Percentiles rank a stretch among this genome's conserved stretches.
These are phyloP conservation scores for Colletotrichum euphorbiae DNA, from an alignment of 2,329 filamentous ascomycete species.

Conservation along the genomic window DNA sequence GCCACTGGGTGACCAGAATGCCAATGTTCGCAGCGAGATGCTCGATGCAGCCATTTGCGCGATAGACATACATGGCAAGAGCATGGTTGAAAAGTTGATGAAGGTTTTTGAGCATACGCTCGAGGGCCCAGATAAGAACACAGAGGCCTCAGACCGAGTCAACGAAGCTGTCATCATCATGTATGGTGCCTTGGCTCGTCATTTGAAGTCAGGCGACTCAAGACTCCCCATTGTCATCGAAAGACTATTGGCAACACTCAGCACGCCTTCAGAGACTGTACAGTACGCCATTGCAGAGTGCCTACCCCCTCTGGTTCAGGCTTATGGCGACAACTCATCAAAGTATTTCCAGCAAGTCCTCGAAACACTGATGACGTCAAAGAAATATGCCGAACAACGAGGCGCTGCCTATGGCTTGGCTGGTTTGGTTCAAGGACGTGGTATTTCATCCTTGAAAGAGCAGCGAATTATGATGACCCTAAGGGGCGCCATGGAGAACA, in stretches of 20 bases:
- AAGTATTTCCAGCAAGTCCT: conserved; percentile 85
- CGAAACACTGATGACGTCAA: conserved; percentile 84
- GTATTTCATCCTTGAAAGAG: conserved; percentile 83
- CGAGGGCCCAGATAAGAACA: conserved; percentile 86
- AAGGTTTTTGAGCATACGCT: conserved; percentile 88
- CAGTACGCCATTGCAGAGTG: conserved; percentile 97
- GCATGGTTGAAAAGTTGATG: conserved; percentile 90
- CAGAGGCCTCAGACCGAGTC: conserved; percentile 85
- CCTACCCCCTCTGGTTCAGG: conserved; percentile 87
- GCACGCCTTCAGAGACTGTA: conserved; percentile 94
- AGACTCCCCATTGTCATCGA: conserved; percentile 91
- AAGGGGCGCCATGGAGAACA: conserved; percentile 88
- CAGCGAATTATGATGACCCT: conserved; percentile 87
- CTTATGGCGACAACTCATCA: conserved; percentile 80
- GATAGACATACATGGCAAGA: conserved; percentile 83
- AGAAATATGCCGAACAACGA: conserved; percentile 91
- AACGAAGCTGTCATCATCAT: conserved; percentile 98
- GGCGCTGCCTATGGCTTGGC: conserved; percentile 95
- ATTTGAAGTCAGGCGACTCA: conserved; percentile 85
- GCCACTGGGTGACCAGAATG: conserved; percentile 85
- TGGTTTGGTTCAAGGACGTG: conserved; percentile 89
- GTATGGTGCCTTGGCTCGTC: conserved; percentile 92
- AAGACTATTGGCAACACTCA: conserved; percentile 85
- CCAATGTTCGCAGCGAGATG: conserved; percentile 86
- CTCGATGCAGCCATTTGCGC: conserved; percentile 86